Evolutionary conservation across 2,329 filamentous ascomycete genomes (phyloP).

Genomic region (Trichoderma atroviride): DNA sequence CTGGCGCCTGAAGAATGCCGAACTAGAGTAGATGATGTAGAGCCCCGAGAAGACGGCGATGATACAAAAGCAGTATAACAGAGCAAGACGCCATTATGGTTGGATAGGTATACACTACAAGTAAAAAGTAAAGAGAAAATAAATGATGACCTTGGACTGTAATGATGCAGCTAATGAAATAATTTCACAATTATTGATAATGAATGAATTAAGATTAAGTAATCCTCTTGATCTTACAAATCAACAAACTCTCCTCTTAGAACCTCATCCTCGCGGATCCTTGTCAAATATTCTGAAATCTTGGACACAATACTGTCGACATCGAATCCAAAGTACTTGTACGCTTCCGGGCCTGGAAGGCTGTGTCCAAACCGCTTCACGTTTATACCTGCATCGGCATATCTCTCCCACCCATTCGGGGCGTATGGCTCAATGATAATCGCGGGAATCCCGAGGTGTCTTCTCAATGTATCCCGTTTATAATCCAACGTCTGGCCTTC

Average conservation of each 20-base stretch:
- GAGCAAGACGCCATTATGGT: too few relatives aligned
- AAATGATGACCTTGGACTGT: too few relatives aligned
- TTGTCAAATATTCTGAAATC: neutral
- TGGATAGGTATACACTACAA: too few relatives aligned
- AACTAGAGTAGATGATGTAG: neutral
- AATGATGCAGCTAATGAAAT: neutral
- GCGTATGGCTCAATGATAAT: slow-evolving; percentile 7
- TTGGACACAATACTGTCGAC: slow-evolving; percentile 10
- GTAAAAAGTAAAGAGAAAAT: neutral
- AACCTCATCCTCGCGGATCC: neutral
- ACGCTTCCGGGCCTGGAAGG: slow-evolving; percentile 12
- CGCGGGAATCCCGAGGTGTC: neutral
- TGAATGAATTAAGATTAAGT: too few relatives aligned
- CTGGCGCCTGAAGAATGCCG: neutral
- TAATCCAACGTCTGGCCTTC: slow-evolving; percentile 31
- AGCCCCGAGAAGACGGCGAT: neutral
- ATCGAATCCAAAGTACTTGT: slow-evolving; percentile 20
- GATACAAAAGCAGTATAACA: too few relatives aligned
- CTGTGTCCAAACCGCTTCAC: slow-evolving; percentile 3
- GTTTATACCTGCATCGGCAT: slow-evolving; percentile 11
- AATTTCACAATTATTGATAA: neutral
- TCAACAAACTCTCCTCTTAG: neutral
- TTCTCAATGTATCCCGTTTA: neutral
- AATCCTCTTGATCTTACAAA: too few relatives aligned
- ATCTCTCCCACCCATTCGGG: slow-evolving; percentile 10